Evolutionary conservation across 805 yeast genomes (phyloP).

Genomic region (Candida koratica): DNA sequence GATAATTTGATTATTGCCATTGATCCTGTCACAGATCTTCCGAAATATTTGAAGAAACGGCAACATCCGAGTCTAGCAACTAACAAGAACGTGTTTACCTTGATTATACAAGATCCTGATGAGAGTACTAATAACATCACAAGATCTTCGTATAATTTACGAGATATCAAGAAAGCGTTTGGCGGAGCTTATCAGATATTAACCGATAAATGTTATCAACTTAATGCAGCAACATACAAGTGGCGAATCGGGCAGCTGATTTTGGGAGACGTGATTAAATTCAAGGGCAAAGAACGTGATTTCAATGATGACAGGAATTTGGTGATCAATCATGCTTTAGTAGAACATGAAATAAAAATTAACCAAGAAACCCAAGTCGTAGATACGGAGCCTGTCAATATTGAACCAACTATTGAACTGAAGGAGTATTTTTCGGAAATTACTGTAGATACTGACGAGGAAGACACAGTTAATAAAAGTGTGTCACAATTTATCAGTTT

Average conservation of each 20-base stretch:
- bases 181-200: conserved; percentile 82
- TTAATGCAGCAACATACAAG: conserved; percentile 62
- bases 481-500: conserved; percentile 8
- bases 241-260: conserved; percentile 68
- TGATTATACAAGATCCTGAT: conserved; percentile 86
- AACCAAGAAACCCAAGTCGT: conserved; percentile 1
- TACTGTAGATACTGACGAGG: conserved; percentile 35
- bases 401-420: neutral
- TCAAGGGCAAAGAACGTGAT: conserved; percentile 69
- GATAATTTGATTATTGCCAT: conserved; percentile 72
- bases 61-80: conserved; percentile 45
- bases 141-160: conserved; percentile 75
- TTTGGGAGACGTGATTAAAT: conserved; percentile 73
- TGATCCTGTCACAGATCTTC: conserved; percentile 45
- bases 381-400: conserved; percentile 2
- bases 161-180: conserved; percentile 80
- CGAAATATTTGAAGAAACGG: conserved; percentile 61
- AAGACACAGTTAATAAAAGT: conserved; percentile 10
- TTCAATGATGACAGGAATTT: conserved; percentile 68
- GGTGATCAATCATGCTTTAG: conserved; percentile 58
- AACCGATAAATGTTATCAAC: conserved; percentile 68
- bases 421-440: conserved; percentile 44
- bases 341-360: conserved; percentile 18
- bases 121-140: conserved; percentile 81
- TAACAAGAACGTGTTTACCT: conserved; percentile 51